Evolutionary conservation across 306 rosid species (phyloP).

Genomic region (Inga leiocalycina): DNA sequence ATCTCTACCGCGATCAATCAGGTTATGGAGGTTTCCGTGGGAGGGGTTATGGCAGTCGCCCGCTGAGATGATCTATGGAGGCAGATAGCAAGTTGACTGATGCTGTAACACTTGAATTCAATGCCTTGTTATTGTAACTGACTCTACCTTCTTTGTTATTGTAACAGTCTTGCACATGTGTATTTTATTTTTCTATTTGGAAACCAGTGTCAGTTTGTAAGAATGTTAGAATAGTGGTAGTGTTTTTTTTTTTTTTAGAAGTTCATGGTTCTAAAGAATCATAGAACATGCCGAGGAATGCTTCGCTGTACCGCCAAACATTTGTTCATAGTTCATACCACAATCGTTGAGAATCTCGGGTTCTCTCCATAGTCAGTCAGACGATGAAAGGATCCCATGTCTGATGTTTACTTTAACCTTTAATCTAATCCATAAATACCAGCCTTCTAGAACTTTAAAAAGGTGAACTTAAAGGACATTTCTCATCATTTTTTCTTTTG

Average conservation of each 20-base stretch:
- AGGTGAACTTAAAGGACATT: not conserved
- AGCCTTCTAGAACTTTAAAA: not conserved
- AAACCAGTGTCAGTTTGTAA: slow-evolving; percentile 33
- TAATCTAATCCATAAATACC: not conserved
- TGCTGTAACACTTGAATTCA: slow-evolving; percentile 8
- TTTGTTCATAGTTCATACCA: slow-evolving; percentile 33
- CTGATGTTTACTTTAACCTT: not conserved
- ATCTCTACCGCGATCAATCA: slow-evolving; percentile 23
- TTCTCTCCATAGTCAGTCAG: not conserved
- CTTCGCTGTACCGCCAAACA: slow-evolving; percentile 17
- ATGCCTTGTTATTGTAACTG: not conserved
- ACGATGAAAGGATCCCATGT: not conserved
- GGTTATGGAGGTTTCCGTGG: slow-evolving; percentile 68
- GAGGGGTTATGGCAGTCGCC: slow-evolving; percentile 59
- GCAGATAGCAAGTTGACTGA: slow-evolving; percentile 14
- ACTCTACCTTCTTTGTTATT: not conserved
- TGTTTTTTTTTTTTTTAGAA: not conserved
- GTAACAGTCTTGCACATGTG: not conserved
- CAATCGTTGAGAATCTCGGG: not conserved
- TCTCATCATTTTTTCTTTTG: not conserved
- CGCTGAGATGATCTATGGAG: slow-evolving; percentile 57
- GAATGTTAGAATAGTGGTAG: slow-evolving; percentile 34
- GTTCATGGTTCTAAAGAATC: slow-evolving; percentile 14
- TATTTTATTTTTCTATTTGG: slow-evolving; percentile 29
- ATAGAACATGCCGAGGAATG: slow-evolving; percentile 7